A percentile compares a stretch with the other conserved stretches of the same genome.
Evolutionary conservation across 2,329 filamentous ascomycete genomes (phyloP).

Genomic region (Ambrosiella xylebori): DNA sequence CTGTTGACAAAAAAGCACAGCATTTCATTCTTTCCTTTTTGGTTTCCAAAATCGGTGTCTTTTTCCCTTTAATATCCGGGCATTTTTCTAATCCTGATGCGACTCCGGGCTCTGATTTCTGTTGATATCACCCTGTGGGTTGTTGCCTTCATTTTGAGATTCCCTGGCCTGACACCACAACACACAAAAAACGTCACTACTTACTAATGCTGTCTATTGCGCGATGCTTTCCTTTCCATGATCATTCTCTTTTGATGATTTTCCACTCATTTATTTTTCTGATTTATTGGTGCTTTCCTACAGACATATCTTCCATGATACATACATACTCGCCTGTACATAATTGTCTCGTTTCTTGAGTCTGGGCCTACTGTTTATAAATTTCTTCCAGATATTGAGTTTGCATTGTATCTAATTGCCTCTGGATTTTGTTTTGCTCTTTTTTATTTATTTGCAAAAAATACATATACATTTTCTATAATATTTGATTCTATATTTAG

Average conservation of each 20-base stretch:
- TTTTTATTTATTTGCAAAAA: background rate
- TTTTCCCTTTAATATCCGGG: background rate
- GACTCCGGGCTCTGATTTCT: background rate
- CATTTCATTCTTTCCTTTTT: background rate
- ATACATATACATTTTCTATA: background rate
- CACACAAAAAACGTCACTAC: background rate
- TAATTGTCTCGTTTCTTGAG: background rate
- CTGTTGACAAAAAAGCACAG: background rate
- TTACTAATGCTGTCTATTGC: background rate
- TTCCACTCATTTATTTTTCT: background rate
- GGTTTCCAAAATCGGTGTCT: background rate
- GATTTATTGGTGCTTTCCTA: background rate
- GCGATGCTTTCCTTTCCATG: background rate
- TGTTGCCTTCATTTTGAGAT: background rate
- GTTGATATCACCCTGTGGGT: background rate
- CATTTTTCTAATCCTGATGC: no score
- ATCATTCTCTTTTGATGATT: constrained; percentile 1
- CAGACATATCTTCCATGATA: background rate
- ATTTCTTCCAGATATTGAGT: background rate
- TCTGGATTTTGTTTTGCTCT: background rate
- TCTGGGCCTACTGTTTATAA: background rate
- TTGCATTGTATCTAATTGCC: background rate
- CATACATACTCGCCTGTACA: background rate
- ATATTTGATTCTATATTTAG: background rate
- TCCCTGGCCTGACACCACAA: background rate